Evolutionary conservation across 2,329 filamentous ascomycete species (phyloP).

Genomic region (Colletotrichum endophyticum): DNA sequence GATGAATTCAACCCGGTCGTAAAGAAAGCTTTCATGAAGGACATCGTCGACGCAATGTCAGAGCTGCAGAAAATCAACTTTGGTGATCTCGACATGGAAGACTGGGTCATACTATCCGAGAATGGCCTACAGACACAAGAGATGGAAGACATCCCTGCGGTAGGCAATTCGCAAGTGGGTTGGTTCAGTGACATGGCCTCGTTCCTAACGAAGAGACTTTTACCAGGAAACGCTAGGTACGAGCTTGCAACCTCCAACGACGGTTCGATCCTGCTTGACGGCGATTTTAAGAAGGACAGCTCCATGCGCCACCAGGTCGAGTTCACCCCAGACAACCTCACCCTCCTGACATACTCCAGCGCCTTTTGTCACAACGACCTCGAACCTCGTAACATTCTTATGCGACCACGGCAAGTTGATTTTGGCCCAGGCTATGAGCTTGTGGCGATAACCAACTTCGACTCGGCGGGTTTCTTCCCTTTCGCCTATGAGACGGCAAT

Average conservation of each 20-base stretch:
- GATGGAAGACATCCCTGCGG: neutral
- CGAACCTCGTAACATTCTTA: neutral
- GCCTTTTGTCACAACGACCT: conserved; percentile 10
- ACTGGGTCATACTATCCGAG: neutral
- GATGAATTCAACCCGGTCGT: neutral
- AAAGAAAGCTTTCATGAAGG: neutral
- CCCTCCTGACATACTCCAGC: neutral
- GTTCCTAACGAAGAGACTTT: neutral
- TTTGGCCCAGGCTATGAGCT: neutral
- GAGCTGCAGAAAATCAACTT: neutral
- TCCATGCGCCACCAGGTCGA: neutral
- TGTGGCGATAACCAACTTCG: neutral
- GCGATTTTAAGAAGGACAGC: neutral
- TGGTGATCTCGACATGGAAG: neutral
- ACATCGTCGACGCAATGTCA: neutral
- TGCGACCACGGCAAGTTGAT: neutral
- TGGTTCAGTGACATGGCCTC: neutral
- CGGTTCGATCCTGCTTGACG: neutral
- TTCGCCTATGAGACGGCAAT: neutral
- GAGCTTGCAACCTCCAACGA: neutral
- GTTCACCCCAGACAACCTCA: neutral
- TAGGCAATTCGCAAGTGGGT: neutral
- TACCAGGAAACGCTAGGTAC: neutral
- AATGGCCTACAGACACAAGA: neutral
- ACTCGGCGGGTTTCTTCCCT: neutral